phyloP scores from a whole-genome alignment of 78 protist genomes.

The Guillardia theta region DNA sequence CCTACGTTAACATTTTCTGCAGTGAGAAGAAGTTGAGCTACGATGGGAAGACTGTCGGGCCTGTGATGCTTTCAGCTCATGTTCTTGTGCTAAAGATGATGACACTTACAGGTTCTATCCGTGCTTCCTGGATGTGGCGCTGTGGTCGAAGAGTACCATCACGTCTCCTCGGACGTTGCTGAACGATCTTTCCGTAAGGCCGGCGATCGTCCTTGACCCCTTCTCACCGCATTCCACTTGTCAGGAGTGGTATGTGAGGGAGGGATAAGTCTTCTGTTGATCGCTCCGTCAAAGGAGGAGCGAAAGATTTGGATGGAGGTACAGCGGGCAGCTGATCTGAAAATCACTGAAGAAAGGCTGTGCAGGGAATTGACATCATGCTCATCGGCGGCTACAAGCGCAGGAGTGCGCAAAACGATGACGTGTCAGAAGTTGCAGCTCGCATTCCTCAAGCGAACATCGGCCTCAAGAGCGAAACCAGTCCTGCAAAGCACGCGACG shows the following conservation, averaged over 20 bases:
- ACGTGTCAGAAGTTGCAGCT: too few relatives aligned
- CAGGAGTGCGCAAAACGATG: background rate
- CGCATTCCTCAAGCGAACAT: too few relatives aligned
- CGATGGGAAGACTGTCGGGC: background rate
- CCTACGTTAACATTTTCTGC: background rate
- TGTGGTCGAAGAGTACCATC: background rate
- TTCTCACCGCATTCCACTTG: background rate
- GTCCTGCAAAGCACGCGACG: too few relatives aligned
- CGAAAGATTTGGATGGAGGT: background rate
- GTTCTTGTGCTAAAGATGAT: too few relatives aligned
- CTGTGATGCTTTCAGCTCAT: too few relatives aligned
- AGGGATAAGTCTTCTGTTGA: background rate
- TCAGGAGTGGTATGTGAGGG: background rate
- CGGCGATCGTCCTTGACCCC: background rate
- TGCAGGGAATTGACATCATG: slow-evolving; percentile 12
- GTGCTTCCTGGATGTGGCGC: background rate
- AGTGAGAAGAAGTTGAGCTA: background rate
- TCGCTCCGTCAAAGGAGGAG: background rate
- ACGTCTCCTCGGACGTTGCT: background rate
- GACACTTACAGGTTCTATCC: too few relatives aligned
- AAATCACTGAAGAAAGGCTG: too few relatives aligned
- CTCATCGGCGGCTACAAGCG: background rate
- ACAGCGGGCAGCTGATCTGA: too few relatives aligned
- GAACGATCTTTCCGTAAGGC: background rate
- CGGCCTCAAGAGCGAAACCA: too few relatives aligned